Evolutionary conservation across 768 basidiomycete genomes (phyloP).

Genomic region (Roridomyces roridus): DNA sequence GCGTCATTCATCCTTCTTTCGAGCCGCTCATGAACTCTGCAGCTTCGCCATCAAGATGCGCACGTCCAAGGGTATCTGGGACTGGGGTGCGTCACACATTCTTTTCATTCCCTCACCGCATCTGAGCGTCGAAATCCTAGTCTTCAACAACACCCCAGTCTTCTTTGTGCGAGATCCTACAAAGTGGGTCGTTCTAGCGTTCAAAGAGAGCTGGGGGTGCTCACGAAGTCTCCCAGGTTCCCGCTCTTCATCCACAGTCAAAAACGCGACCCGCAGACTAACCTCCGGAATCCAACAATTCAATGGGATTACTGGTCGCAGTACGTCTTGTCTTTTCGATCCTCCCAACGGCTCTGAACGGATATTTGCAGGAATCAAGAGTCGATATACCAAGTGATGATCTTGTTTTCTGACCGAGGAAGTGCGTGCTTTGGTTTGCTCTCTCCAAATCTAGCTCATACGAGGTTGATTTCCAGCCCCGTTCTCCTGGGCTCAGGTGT

Average conservation of each 20-base stretch:
- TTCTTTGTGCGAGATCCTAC: constrained; percentile 23
- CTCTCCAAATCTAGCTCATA: neutral
- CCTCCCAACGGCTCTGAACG: neutral
- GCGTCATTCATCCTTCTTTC: too few species aligned
- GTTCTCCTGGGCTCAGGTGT: constrained; percentile 24
- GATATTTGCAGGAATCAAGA: constrained; percentile 20
- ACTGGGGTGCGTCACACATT: constrained; percentile 13
- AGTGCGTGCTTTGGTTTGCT: constrained; percentile 1
- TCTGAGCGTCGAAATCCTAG: too few species aligned
- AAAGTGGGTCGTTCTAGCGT: constrained; percentile 16
- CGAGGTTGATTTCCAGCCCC: too few species aligned
- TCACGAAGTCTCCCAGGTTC: constrained; percentile 1
- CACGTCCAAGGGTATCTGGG: constrained; percentile 23
- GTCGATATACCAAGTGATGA: constrained; percentile 21
- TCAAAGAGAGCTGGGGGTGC: too few species aligned
- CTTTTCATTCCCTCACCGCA: too few species aligned
- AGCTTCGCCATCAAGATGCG: constrained; percentile 25
- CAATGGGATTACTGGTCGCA: constrained; percentile 29
- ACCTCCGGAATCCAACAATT: constrained; percentile 13
- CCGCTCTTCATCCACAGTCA: constrained; percentile 25
- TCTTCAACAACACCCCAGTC: constrained; percentile 24
- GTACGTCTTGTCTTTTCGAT: neutral
- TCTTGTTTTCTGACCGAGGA: constrained; percentile 21
- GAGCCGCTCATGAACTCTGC: neutral
- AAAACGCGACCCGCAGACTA: constrained; percentile 21